Conservation (phyloP, 176 grass and related monocot genomes). For the Areca catechu region DNA sequence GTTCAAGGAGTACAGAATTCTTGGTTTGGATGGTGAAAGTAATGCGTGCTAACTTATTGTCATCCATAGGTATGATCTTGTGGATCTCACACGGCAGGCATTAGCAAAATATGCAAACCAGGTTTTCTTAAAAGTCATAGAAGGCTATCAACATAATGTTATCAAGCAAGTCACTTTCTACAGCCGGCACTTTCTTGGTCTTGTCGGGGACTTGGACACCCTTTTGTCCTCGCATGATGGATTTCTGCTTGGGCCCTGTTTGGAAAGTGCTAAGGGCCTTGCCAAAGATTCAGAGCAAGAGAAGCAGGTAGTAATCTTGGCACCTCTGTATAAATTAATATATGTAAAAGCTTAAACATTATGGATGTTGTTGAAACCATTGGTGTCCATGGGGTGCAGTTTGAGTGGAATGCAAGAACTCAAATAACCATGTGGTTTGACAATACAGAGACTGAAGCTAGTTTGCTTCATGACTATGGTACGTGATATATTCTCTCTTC, state of each 20-base stretch:
- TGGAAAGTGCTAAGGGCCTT: slow-evolving; percentile 58
- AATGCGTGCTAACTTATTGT: neutral
- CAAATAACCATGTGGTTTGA: slow-evolving; percentile 96
- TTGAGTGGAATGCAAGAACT: slow-evolving; percentile 92
- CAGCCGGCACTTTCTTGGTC: slow-evolving; percentile 37
- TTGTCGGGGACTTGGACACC: slow-evolving; percentile 54
- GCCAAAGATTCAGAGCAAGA: slow-evolving; percentile 43
- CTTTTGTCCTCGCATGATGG: slow-evolving; percentile 63
- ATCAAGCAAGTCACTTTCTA: slow-evolving; percentile 31
- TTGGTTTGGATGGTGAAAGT: too few species aligned
- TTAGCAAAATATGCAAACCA: slow-evolving; percentile 72
- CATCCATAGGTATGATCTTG: slow-evolving; percentile 57
- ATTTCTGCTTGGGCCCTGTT: slow-evolving; percentile 76
- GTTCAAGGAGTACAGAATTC: too few species aligned
- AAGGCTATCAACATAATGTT: slow-evolving; percentile 45
- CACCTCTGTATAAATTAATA: neutral
- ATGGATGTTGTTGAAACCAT: neutral
- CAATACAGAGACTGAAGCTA: slow-evolving; percentile 65
- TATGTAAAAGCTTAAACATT: neutral
- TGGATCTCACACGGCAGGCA: slow-evolving; percentile 77
- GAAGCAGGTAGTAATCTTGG: slow-evolving; percentile 42
- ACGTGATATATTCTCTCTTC: neutral
- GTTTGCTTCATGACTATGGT: slow-evolving; percentile 74
- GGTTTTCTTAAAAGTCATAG: slow-evolving; percentile 46
- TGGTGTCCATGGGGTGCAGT: slow-evolving; percentile 35